Evolutionary conservation across 1,284 basidiomycete genomes (phyloP), one percentile per base, ranked within the genome.

Genomic region (Moesziomyces aphidis): DNA sequence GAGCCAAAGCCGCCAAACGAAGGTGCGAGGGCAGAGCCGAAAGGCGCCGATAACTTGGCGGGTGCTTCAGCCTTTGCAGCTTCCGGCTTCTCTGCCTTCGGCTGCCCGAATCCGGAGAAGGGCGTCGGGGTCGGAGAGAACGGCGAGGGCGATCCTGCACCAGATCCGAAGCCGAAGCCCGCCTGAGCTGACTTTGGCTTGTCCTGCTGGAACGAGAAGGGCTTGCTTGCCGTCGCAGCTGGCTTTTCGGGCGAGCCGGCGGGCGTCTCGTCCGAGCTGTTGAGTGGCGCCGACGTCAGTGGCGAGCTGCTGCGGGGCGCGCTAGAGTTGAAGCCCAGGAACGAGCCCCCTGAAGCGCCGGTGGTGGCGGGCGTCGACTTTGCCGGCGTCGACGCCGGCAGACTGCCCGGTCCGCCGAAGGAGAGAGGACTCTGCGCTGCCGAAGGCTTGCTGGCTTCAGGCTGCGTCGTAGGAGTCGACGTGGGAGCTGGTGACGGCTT

Each of bases 281-380:
- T 77, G 44, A 77, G 31, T 23, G 76, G 76, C 13, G 76, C 55
- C 22, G 56, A 60, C n/a, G 76, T 55, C 10, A 78, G 62, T 15
- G 76, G 76, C 17, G 76, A 78, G 59, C 76, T 78, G 55, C 67
- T 75, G 31, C 67, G 62, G 1, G 76, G 76, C 10, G 72, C 71
- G 28, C 71, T 67, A 21, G 71, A 68, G 43, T 59, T 77, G 62
- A 78, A 75, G 31, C 69, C 65, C 5, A 66, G 34, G 66, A 76
- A 76, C 1, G 66, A 64, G 28, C 59, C 56, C 5, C 36, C 48
- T 1, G 34, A 23, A 4, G 56, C 34, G 42, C 54, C 39, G 24
- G 61, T 50, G 4, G 54, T 21, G 0, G 57, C 28, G 7, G 53
- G 22, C 5, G 45, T 22, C 22, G 51, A n/a, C 24, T 73, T 71